Conservation (phyloP, 2,329 filamentous ascomycete genomes). For the Alternaria gansuensis region DNA sequence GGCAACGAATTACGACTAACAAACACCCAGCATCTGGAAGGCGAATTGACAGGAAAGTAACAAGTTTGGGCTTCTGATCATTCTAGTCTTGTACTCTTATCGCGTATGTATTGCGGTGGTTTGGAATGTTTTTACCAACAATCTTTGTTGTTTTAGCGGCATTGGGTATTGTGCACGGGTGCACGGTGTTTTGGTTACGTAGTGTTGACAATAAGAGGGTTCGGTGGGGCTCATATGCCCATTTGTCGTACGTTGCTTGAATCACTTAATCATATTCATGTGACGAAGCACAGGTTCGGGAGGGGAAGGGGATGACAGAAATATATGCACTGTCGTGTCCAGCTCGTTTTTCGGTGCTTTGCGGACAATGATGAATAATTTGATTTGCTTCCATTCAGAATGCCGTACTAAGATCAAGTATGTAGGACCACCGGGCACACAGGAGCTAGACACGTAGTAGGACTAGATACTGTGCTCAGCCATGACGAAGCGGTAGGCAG, state of each 20-base stretch:
- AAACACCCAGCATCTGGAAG: constrained; percentile 39
- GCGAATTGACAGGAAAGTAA: constrained; percentile 44
- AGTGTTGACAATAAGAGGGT: neutral
- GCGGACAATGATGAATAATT: too few species aligned
- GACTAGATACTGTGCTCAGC: constrained; percentile 1
- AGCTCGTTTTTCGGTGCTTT: neutral
- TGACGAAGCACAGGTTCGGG: too few species aligned
- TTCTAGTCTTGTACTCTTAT: too few species aligned
- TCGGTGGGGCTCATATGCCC: constrained; percentile 17
- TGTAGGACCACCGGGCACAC: neutral
- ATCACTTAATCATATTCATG: neutral
- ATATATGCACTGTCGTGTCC: neutral
- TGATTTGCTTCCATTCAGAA: too few species aligned
- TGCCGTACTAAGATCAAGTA: neutral
- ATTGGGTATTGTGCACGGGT: constrained; percentile 26
- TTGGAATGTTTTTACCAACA: constrained; percentile 3
- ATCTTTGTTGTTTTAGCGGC: constrained; percentile 25
- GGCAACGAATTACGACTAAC: constrained; percentile 10
- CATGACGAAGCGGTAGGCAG: neutral
- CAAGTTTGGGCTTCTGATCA: neutral
- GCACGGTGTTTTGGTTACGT: neutral
- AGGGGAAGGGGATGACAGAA: too few species aligned
- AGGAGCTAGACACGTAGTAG: constrained; percentile 1
- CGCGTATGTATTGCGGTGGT: neutral
- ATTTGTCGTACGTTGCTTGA: constrained; percentile 10